These are phyloP conservation scores for Zygnema circumcarinatum DNA, from an alignment of 139 green algal species.

Conservation along the genomic window DNA sequence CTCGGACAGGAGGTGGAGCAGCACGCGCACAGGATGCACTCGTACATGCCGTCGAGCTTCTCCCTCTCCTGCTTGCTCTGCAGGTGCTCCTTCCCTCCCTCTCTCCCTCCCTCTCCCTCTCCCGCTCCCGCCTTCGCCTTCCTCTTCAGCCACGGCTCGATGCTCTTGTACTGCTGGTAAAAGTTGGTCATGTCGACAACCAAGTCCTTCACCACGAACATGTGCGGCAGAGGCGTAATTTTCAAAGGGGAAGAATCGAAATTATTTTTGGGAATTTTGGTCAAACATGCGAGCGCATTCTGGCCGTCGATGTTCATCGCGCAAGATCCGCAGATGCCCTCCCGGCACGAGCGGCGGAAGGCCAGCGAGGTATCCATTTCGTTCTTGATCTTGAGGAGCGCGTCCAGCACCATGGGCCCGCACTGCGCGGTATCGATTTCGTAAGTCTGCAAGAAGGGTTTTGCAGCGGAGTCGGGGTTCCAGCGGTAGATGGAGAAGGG, in stretches of 20 bases:
- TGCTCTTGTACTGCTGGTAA: conserved; percentile 98
- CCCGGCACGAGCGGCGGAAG: conserved; percentile 91
- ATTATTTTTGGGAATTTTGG: conserved; percentile 71
- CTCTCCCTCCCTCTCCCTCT: conserved; percentile 49
- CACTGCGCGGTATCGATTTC: conserved; percentile 87
- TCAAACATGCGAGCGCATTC: conserved; percentile 96
- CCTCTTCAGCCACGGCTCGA: conserved; percentile 95
- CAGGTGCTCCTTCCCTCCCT: conserved; percentile 78
- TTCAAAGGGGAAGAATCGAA: background rate
- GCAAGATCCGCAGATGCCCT: conserved; percentile 98
- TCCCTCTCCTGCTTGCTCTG: conserved; percentile 88
- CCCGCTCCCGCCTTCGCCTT: conserved; percentile 61
- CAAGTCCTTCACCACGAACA: conserved; percentile 97
- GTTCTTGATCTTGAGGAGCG: conserved; percentile 99
- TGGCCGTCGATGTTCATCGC: conserved; percentile 98
- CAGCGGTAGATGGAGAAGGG: conserved; percentile 89
- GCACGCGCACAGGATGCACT: conserved; percentile 99
- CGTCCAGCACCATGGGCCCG: conserved; percentile 98
- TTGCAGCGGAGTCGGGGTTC: conserved; percentile 82
- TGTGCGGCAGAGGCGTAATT: conserved; percentile 96
- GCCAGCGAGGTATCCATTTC: conserved; percentile 91
- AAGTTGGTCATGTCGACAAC: conserved; percentile 99
- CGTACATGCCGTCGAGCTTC: conserved; percentile 98
- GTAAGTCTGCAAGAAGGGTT: conserved; percentile 90
- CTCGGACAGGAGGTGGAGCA: conserved; percentile 94